Evolutionary conservation across 441 rosid genomes (phyloP).

Genomic region (Monsonia emarginata): DNA sequence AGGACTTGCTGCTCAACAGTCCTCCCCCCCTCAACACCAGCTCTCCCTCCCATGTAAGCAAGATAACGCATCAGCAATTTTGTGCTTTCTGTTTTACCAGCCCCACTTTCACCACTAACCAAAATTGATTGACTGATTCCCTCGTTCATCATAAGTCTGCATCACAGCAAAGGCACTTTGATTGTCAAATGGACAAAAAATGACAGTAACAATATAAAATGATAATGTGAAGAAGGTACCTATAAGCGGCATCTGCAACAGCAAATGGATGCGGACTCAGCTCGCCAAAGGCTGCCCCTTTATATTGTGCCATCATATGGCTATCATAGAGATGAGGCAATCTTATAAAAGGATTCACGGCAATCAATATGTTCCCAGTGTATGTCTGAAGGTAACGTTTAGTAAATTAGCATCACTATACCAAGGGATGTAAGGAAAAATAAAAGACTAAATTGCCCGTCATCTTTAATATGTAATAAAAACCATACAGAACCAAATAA

Average conservation of each 20-base stretch:
- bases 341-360: slow-evolving; percentile 61
- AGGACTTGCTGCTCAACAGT: slow-evolving; percentile 77
- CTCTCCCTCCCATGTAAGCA: slow-evolving; percentile 60
- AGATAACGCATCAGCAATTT: slow-evolving; percentile 71
- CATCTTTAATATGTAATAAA: background rate
- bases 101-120: slow-evolving; percentile 81
- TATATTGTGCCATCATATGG: slow-evolving; percentile 49
- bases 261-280: slow-evolving; percentile 72
- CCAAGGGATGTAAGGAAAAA: background rate
- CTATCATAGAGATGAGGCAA: slow-evolving; percentile 54
- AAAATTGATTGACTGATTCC: slow-evolving; percentile 57
- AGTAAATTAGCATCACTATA: slow-evolving; percentile 21
- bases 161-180: slow-evolving; percentile 13
- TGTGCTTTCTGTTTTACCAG: slow-evolving; percentile 76
- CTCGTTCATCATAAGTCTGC: slow-evolving; percentile 61
- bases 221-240: slow-evolving; percentile 26
- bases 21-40: slow-evolving; percentile 40
- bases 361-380: slow-evolving; percentile 67
- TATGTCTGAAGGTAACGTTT: slow-evolving; percentile 46
- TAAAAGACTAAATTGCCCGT: background rate
- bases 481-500: background rate
- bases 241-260: slow-evolving; percentile 64
- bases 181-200: slow-evolving; percentile 8
- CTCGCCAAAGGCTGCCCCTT: slow-evolving; percentile 54
- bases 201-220: slow-evolving; percentile 4